Evolutionary conservation across 768 basidiomycete species (phyloP), one percentile per base, ranked within the genome.

Genomic region (Tylopilus vinaceipallidus): DNA sequence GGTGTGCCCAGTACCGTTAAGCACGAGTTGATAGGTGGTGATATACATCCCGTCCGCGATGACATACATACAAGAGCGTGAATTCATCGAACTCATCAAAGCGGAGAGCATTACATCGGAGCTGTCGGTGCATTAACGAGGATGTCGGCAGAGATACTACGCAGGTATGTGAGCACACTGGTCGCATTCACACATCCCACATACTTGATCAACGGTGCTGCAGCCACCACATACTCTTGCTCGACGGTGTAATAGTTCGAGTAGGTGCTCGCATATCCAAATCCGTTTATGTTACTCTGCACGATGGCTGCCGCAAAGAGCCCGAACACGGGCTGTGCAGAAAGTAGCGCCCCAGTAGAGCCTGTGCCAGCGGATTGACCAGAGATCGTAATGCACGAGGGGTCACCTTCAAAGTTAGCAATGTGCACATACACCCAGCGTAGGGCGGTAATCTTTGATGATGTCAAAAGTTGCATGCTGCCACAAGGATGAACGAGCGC

Each of bases 361-460:
- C 68, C 72, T 9, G 74, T 78, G 24, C 80, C 81, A 13, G 79
- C 80, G 6, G 75, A 78, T 59, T 84, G 74, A 2, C 81, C 81
- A 50, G 73, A 73, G 20, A 83, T 75, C 3, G 78, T 80, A 38
- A 84, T 73, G 1, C 70, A 70, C 9, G 62, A 60, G 2, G 76
- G 75, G 63, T 83, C 81, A 0, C 82, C 82, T 32, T 81, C 81
- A 53, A 84, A 84, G n/a, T 73, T 69, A 1, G 65, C 61, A 50
- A 83, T 82, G 61, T 83, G 72, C 30, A 71, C 60, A 23, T 77
- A 73, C 0, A 83, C 76, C 76, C 77, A 73, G 36, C 72, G 59
- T 30, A 79, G 60, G 14, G 70, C 64, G 6, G 52, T 59, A 34
- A 59, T 57, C 52, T 57, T 22, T 22, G 16, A 16, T 17, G n/a